Base-by-base conservation (phyloP, 345 rosid genomes). In the Murraya koenigii region DNA sequence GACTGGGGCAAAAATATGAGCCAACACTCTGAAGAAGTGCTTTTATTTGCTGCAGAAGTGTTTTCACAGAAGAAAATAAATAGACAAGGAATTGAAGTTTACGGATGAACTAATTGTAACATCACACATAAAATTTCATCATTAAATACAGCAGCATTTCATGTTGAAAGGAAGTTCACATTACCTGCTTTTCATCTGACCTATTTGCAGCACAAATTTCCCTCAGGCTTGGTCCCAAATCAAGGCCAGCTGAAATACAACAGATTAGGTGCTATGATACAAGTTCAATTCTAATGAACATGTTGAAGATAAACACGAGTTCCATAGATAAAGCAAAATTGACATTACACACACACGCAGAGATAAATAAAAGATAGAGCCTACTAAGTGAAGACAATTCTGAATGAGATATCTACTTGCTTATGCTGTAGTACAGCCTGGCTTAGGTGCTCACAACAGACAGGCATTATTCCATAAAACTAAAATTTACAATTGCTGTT, bases 121-220 rank as follows among this genome's bases (percentile, higher is more conserved):
- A 3, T 35, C 41, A 44, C 33, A n/a, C 10, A 32, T 28, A 2
- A 36, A 28, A 65, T 41, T 17, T 22, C 49, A 69, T 58, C 39
- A 28, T 9, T 36, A 73, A 19, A 11, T 52, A 33, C 71, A 81
- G 19, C 3, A 23, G 62, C 44, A 52, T 69, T 33, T 72, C 61
- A 75, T n/a, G 14, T 54, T 38, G 69, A 62, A 75, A 76, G 71
- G 62, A 75, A 54, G 59, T 55, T 71, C 35, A 68, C 54, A 17
- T 80, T 67, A 95, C 99, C 97, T 95, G 96, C 81, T 90, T 88
- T 86, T 95, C 99, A 83, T 92, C 94, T 49, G 95, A 85, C 85
- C 97, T 86, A 84, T 94, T 91, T 64, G 95, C 91, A 66, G 92
- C 89, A 84, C 93, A 95, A 78, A 95, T 89, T 79, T 93, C 98